Conservation (phyloP, 306 rosid species). For the Albizia julibrissin region DNA sequence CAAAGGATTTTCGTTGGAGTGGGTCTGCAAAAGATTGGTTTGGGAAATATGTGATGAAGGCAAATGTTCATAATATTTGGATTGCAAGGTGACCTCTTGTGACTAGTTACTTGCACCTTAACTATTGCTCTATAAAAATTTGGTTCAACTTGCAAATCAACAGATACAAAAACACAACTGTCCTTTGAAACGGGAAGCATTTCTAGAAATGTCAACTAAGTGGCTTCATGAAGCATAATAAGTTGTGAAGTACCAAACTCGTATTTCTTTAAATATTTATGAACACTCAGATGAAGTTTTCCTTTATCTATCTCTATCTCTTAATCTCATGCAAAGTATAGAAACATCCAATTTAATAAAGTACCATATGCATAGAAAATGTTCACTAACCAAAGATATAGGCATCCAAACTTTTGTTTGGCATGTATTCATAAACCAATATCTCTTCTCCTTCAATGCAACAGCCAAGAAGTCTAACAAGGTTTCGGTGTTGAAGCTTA, state of each 20-base stretch:
- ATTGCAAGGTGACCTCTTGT: not conserved
- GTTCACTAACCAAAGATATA: conserved; percentile 23
- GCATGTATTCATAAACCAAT: conserved; percentile 32
- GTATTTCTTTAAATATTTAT: not conserved
- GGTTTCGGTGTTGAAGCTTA: conserved; percentile 34
- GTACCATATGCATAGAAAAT: not conserved
- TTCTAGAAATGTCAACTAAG: not conserved
- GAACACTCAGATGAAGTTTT: not conserved
- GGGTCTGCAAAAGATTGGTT: not conserved
- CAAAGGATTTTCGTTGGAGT: not conserved
- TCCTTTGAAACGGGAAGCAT: not conserved
- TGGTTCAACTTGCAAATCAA: not conserved
- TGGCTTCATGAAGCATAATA: not conserved
- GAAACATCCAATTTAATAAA: not conserved
- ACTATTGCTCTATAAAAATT: not conserved
- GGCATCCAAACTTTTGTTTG: conserved; percentile 29
- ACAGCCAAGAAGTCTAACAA: conserved; percentile 30
- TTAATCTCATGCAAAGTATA: not conserved
- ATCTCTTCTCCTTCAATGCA: conserved; percentile 31
- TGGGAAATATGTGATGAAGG: not conserved
- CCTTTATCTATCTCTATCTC: not conserved
- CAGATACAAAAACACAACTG: not conserved
- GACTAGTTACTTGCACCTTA: not conserved
- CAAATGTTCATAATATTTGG: not conserved
- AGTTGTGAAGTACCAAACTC: not conserved